Evolutionary conservation across 305 asterid genomes (phyloP).

Genomic region (Solanum hybrid): DNA sequence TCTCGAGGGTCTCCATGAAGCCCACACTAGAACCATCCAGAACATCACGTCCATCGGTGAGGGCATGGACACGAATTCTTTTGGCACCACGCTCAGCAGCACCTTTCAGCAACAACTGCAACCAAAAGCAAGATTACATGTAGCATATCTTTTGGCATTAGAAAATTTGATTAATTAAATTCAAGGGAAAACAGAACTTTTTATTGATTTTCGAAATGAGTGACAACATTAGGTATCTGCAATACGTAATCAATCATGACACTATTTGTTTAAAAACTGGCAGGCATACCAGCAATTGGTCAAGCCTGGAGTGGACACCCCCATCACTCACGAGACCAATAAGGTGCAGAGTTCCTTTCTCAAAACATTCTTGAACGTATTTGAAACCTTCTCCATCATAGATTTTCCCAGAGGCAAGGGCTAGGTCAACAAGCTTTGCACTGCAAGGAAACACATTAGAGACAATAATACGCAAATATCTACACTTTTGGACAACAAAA

Average conservation of each 20-base stretch:
- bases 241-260: background rate
- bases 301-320: slow-evolving; percentile 89
- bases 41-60: slow-evolving; percentile 93
- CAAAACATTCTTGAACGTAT: slow-evolving; percentile 63
- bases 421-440: slow-evolving; percentile 84
- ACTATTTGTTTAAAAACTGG: background rate
- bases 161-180: slow-evolving; percentile 10
- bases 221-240: background rate
- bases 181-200: background rate
- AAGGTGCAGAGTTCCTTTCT: slow-evolving; percentile 67
- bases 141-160: background rate
- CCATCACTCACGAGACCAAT: slow-evolving; percentile 89
- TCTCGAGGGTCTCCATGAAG: slow-evolving; percentile 79
- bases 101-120: slow-evolving; percentile 86
- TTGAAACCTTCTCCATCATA: slow-evolving; percentile 72
- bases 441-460: slow-evolving; percentile 21
- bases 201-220: background rate
- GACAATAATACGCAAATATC: background rate
- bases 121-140: background rate
- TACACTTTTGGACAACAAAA: too few species aligned
- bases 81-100: slow-evolving; percentile 77
- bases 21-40: slow-evolving; percentile 90
- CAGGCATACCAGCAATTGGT: slow-evolving; percentile 63
- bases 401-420: slow-evolving; percentile 79
- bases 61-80: slow-evolving; percentile 75